Evolutionary conservation across 2,329 filamentous ascomycete species (phyloP), one percentile per base, ranked within the genome.

Genomic region (Zymoseptoria tritici): DNA sequence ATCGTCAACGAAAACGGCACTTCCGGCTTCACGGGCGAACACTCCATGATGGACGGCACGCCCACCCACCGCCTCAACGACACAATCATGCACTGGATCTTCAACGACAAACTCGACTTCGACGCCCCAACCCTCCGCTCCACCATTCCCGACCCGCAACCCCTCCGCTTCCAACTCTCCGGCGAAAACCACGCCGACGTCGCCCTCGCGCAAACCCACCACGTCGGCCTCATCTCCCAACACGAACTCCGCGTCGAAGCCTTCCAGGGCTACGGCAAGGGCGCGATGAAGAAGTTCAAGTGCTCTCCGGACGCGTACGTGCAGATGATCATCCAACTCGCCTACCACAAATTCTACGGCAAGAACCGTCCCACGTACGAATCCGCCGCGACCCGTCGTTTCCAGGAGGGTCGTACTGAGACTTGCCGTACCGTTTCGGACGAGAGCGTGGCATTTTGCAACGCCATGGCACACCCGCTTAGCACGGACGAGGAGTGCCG

Each of bases 11-110:
- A 99, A 74, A 99, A 99, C 75, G 94, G 94, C 68, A 96, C 94
- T 7, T 89, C 94, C 2, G 94, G 94, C 62, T 99, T 99, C 82
- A 93, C 91, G 83, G 94, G 94, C 71, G 94, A 99, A 79, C 94
- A 99, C 82, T 95, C 90, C 70, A 97, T 99, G 94, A 99, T 99
- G 95, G 94, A 99, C 74, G 94, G 95, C 65, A 99, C 94, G 6
- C 92, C 95, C 1, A 99, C 95, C 2, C 94, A 97, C 78, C 88
- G 95, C 52, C 83, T 99, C 16, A 99, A 97, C 76, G 94, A 99
- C 81, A 94, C 91, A 72, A 83, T 95, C 73, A 95, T 93, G 79
- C 86, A 89, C 73, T 83, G 90, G 71, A 97, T 97, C 75, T 92
- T 96, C 78, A 87, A 88, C 79, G 93, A 96, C 79, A 95, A 94